Conservation (phyloP, 495 filamentous ascomycete genomes). For the Aspergillus egyptiacus region DNA sequence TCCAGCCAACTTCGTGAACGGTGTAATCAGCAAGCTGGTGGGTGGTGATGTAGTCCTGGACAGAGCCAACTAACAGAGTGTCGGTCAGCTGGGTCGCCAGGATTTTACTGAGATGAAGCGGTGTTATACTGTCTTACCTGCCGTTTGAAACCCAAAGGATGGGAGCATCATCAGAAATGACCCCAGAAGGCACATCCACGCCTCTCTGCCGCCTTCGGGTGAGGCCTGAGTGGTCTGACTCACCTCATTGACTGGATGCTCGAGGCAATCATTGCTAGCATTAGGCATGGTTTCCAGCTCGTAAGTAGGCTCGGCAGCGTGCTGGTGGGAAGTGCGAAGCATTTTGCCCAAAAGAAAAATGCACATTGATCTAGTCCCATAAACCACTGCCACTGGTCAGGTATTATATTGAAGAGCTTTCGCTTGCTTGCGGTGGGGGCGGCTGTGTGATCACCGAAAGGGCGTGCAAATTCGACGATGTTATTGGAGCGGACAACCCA, state of each 20-base stretch:
- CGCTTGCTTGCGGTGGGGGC: too few species aligned
- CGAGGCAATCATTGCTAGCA: too few species aligned
- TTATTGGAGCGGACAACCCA: too few species aligned
- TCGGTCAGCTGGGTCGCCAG: background rate
- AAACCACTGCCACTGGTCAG: too few species aligned
- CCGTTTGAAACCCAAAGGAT: slow-evolving; percentile 53
- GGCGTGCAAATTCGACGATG: too few species aligned
- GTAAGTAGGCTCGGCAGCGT: too few species aligned
- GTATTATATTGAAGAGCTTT: too few species aligned
- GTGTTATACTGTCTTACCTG: slow-evolving; percentile 16
- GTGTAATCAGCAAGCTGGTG: slow-evolving; percentile 52
- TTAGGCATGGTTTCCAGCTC: too few species aligned
- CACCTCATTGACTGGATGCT: background rate
- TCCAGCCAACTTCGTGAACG: slow-evolving; percentile 57
- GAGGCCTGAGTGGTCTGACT: slow-evolving; percentile 33
- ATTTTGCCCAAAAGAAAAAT: too few species aligned
- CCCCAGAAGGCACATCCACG: slow-evolving; percentile 57
- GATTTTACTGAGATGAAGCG: background rate
- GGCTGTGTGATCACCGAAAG: too few species aligned
- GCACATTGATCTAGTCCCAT: too few species aligned
- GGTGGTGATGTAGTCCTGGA: slow-evolving; percentile 56
- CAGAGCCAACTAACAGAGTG: slow-evolving; percentile 44
- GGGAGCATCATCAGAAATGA: slow-evolving; percentile 56
- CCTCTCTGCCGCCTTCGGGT: slow-evolving; percentile 55
- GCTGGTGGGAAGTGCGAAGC: too few species aligned